Conservation (phyloP, 441 rosid genomes). For the Populus hybrid region DNA sequence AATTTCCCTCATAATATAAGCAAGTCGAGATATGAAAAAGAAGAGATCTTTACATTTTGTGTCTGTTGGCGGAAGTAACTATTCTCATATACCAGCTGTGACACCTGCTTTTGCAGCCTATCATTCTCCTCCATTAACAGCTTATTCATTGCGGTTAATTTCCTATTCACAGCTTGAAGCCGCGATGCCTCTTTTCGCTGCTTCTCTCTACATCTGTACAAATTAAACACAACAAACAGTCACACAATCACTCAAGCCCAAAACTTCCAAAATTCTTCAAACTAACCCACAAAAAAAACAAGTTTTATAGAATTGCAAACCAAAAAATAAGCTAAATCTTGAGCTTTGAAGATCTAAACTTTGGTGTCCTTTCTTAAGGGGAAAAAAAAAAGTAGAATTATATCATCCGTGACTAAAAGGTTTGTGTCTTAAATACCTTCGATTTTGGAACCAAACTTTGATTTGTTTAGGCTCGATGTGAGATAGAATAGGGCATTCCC, state of each 20-base stretch:
- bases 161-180: slow-evolving; percentile 91
- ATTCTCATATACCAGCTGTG: slow-evolving; percentile 88
- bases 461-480: slow-evolving; percentile 95
- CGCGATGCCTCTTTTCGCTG: slow-evolving; percentile 97
- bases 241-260: neutral
- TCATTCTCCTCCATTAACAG: slow-evolving; percentile 97
- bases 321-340: neutral
- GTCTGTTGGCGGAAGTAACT: slow-evolving; percentile 90
- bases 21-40: neutral
- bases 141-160: slow-evolving; percentile 93
- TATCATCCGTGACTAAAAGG: neutral
- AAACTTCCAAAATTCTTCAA: neutral
- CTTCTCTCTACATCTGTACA: slow-evolving; percentile 84
- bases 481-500: slow-evolving; percentile 97
- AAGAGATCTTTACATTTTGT: slow-evolving; percentile 45
- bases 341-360: neutral
- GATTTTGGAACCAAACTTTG: slow-evolving; percentile 98
- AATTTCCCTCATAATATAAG: neutral
- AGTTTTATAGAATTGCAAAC: neutral
- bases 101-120: slow-evolving; percentile 96
- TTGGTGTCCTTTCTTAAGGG: neutral
- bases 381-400: neutral
- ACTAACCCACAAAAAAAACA: neutral
- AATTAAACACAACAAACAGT: neutral
- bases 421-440: slow-evolving; percentile 46